Base-by-base conservation (phyloP, 2,329 filamentous ascomycete genomes). In the Curvularia sp. region DNA sequence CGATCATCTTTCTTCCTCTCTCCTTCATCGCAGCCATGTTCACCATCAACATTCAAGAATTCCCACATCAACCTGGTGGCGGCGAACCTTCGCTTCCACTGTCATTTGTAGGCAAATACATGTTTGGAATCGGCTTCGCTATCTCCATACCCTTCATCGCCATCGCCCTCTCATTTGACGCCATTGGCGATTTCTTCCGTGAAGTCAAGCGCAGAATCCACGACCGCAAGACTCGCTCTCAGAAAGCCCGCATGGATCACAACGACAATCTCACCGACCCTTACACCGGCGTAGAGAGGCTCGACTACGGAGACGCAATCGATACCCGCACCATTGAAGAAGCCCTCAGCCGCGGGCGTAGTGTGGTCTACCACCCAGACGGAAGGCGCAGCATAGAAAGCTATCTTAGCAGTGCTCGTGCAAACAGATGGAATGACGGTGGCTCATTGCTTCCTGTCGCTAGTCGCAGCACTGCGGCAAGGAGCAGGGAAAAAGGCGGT, bases 1-100 rank as follows among this genome's bases (percentile, higher is more conserved):
- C 84, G 0, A 85, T 86, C 56, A 78, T 86, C 25, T 86, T 86
- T 69, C 73, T 86, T 0, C 84, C 84, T 0, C 62, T 86, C 3
- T 82, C 80, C 1, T 86, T 86, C 70, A 84, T 86, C 56, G 79
- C 83, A 0, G 80, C 81, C 0, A 78, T 86, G 53, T 86, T 86
- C 67, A 81, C 83, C 1, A 83, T 86, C 66, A 82, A 84, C 55
- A 75, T 86, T 52, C 65, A 74, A 6, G 79, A 84, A 53, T 84
- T 84, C 54, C 80, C 80, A 0, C 75, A 74, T 15, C 13, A 63
- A 25, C 27, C 57, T 46, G 52, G 71, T 55, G 55, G 74, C 62
- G 19, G 64, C 63, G 60, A 72, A 74, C 27, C 69, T 50, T 67
- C 73, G 4, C 72, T 86, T 3, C 78, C 77, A 1, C 69, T 84